These are phyloP conservation scores for Fraxinus nigra DNA, from an alignment of 305 asterid genomes.

Conservation along the genomic window DNA sequence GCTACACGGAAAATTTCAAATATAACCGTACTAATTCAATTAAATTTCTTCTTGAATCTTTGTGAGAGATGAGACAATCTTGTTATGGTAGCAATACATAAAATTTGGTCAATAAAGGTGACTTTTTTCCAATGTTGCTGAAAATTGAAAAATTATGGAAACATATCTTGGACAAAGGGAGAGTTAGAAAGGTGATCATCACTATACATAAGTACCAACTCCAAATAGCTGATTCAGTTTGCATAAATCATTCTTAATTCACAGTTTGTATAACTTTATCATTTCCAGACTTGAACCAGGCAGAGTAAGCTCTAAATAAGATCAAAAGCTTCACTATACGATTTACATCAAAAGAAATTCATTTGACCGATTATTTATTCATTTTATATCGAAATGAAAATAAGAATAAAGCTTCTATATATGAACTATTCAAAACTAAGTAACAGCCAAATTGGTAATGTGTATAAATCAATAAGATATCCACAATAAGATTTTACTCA, in stretches of 20 bases:
- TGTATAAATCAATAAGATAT: background rate
- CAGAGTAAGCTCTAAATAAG: background rate
- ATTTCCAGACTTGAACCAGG: background rate
- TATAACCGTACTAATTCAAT: background rate
- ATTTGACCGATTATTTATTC: background rate
- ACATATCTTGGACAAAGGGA: background rate
- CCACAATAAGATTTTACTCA: conserved; percentile 38
- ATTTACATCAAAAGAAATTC: background rate
- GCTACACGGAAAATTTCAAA: conserved; percentile 1
- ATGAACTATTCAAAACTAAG: background rate
- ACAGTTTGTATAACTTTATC: background rate
- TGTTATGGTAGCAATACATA: background rate
- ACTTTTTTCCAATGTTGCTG: background rate
- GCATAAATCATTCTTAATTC: background rate
- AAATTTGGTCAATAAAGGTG: conserved; percentile 2
- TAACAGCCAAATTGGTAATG: background rate
- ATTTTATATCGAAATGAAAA: background rate
- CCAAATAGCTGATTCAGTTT: background rate
- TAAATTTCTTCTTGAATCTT: background rate
- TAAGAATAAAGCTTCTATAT: background rate
- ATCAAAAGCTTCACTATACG: background rate
- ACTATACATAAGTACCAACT: background rate
- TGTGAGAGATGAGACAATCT: background rate
- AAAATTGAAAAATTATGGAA: conserved; percentile 10
- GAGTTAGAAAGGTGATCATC: background rate